Conservation (phyloP, 169 alveolate species). For the Cryptosporidium canis region DNA sequence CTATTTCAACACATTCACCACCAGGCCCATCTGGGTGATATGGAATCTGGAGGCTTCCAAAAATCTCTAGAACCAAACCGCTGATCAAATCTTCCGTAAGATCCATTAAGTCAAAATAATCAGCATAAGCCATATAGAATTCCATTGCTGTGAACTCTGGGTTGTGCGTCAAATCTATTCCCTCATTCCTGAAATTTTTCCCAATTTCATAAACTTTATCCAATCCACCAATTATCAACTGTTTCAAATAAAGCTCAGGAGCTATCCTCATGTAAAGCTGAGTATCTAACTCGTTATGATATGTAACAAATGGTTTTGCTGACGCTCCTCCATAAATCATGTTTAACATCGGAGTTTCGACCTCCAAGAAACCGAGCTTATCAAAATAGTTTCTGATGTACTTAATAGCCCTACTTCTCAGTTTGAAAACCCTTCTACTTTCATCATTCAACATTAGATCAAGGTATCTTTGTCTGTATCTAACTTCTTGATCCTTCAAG, state of each 20-base stretch:
- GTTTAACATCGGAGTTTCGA: constrained; percentile 99
- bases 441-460: constrained; percentile 94
- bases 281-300: constrained; percentile 95
- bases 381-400: constrained; percentile 84
- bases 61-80: constrained; percentile 83
- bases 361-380: constrained; percentile 95
- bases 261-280: constrained; percentile 98
- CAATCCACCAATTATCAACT: constrained; percentile 96
- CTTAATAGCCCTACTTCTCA: constrained; percentile 85
- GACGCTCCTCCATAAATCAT: constrained; percentile 97
- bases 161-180: constrained; percentile 97
- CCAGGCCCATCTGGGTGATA: constrained; percentile 96
- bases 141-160: constrained; percentile 99
- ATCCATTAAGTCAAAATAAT: constrained; percentile 95
- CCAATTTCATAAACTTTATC: constrained; percentile 99
- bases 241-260: constrained; percentile 98
- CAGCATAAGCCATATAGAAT: constrained; percentile 96
- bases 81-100: constrained; percentile 96
- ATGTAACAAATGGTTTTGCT: constrained; percentile 98
- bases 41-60: constrained; percentile 92
- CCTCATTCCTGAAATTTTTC: constrained; percentile 98
- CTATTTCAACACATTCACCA: constrained; percentile 90
- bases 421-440: constrained; percentile 86
- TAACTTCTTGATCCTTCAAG: constrained; percentile 93
- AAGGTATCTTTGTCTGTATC: constrained; percentile 95